Conservation (phyloP, 2,329 filamentous ascomycete genomes). For the Trichoderma sp. region DNA sequence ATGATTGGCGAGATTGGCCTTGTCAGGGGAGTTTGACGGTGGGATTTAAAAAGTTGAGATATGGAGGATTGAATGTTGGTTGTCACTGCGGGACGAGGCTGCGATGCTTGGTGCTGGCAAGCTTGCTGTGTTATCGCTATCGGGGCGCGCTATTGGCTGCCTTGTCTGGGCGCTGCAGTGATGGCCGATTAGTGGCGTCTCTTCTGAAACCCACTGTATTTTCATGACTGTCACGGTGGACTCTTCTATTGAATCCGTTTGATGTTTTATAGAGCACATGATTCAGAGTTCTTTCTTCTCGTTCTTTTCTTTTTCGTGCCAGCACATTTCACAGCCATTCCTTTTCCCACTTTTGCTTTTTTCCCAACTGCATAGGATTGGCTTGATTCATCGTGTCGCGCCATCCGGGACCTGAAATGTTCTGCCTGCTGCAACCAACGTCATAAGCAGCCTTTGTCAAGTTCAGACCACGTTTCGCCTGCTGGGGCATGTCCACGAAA, state of each 20-base stretch:
- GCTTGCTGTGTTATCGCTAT: not conserved
- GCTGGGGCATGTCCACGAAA: not conserved
- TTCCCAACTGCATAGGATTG: not conserved
- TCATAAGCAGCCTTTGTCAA: not conserved
- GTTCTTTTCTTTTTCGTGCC: not conserved
- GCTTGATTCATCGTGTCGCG: not conserved
- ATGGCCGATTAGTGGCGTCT: not conserved
- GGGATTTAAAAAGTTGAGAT: not conserved
- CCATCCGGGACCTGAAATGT: not conserved
- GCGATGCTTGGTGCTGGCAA: not conserved
- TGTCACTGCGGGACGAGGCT: constrained; percentile 21
- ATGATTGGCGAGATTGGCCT: constrained; percentile 42
- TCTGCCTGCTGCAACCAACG: not conserved
- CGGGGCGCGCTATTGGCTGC: constrained; percentile 15
- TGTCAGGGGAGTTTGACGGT: not conserved
- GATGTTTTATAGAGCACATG: not conserved
- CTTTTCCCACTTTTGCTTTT: not conserved
- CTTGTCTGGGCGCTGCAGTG: constrained; percentile 1
- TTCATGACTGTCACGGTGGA: not conserved
- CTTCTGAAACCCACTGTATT: not conserved
- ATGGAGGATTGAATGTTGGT: not conserved
- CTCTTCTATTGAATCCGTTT: no score
- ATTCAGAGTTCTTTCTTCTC: not conserved
- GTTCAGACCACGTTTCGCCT: constrained; percentile 21
- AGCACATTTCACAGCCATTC: not conserved